These are phyloP conservation scores for Saxispiralis lemnorum DNA, from an alignment of 495 filamentous ascomycete species.

Conservation along the genomic window DNA sequence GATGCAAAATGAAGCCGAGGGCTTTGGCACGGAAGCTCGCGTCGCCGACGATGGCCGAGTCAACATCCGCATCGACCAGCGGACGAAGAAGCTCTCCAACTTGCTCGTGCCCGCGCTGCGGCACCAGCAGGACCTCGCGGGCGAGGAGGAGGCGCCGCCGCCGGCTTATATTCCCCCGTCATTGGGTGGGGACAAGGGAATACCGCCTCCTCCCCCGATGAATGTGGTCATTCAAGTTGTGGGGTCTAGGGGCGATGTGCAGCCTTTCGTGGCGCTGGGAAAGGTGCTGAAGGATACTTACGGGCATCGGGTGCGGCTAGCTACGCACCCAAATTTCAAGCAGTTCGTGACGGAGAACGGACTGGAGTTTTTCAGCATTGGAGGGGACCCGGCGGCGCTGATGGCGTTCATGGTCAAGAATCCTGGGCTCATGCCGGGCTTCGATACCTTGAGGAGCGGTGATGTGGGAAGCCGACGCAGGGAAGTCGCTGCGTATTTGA, in stretches of 20 bases:
- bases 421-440: slow-evolving; percentile 28
- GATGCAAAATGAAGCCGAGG: slow-evolving; percentile 33
- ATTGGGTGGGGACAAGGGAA: slow-evolving; percentile 39
- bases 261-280: slow-evolving; percentile 37
- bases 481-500: slow-evolving; percentile 40
- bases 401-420: slow-evolving; percentile 41
- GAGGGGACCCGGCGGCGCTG: slow-evolving; percentile 42
- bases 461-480: slow-evolving; percentile 24
- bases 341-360: slow-evolving; percentile 36
- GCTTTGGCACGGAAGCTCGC: slow-evolving; percentile 34
- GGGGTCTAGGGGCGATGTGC: slow-evolving; percentile 35
- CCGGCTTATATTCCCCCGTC: slow-evolving; percentile 44
- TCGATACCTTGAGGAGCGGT: slow-evolving; percentile 24
- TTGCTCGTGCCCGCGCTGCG: slow-evolving; percentile 48
- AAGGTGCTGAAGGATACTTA: slow-evolving; percentile 31
- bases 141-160: slow-evolving; percentile 30
- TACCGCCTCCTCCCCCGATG: slow-evolving; percentile 30
- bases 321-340: slow-evolving; percentile 44
- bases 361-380: slow-evolving; percentile 47
- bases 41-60: slow-evolving; percentile 51
- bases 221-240: slow-evolving; percentile 39
- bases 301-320: slow-evolving; percentile 38
- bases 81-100: slow-evolving; percentile 41
- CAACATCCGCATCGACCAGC: slow-evolving; percentile 57
- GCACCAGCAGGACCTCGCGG: slow-evolving; percentile 34